A percentile compares a stretch with the other conserved stretches of the same genome.
Conservation (phyloP, 352 stramenopile genomes). For the Globisporangium takayamanum region DNA sequence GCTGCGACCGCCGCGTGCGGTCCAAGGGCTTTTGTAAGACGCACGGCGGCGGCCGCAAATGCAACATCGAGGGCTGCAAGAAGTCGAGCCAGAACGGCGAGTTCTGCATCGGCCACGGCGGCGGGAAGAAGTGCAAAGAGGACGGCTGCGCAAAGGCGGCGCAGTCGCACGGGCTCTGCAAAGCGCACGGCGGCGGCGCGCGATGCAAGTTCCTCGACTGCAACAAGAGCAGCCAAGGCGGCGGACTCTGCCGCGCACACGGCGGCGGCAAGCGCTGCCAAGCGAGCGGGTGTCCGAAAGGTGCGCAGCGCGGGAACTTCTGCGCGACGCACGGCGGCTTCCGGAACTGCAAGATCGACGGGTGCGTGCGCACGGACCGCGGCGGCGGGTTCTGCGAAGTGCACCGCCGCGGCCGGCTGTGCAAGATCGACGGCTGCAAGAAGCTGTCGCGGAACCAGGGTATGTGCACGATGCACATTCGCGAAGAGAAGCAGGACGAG, state of each 20-base stretch:
- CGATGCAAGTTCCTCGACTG: constrained; percentile 81
- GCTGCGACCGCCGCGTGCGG: constrained; percentile 55
- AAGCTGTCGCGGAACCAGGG: constrained; percentile 84
- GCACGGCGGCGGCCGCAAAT: constrained; percentile 75
- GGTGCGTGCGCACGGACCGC: constrained; percentile 74
- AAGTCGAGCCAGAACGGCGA: constrained; percentile 85
- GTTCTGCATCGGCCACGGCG: constrained; percentile 84
- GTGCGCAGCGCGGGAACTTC: constrained; percentile 79
- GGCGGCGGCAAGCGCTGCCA: constrained; percentile 79
- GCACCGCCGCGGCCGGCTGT: constrained; percentile 71
- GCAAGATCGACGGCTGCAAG: constrained; percentile 83
- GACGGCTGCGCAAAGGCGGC: constrained; percentile 76
- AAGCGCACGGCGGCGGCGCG: constrained; percentile 74
- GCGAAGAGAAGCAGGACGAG: constrained; percentile 68
- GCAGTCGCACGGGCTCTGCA: constrained; percentile 81
- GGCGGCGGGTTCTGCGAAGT: constrained; percentile 83
- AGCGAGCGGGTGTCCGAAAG: constrained; percentile 65
- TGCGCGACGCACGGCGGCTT: constrained; percentile 81
- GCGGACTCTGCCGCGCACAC: constrained; percentile 68
- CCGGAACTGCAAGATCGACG: constrained; percentile 83
- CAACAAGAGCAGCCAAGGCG: constrained; percentile 78
- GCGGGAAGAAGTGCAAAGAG: constrained; percentile 84
- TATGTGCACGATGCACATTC: constrained; percentile 88
- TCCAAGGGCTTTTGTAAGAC: constrained; percentile 87
- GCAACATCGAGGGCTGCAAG: constrained; percentile 80